phyloP scores from a whole-genome alignment of 345 rosid species.

The Salix arbutifolia region DNA sequence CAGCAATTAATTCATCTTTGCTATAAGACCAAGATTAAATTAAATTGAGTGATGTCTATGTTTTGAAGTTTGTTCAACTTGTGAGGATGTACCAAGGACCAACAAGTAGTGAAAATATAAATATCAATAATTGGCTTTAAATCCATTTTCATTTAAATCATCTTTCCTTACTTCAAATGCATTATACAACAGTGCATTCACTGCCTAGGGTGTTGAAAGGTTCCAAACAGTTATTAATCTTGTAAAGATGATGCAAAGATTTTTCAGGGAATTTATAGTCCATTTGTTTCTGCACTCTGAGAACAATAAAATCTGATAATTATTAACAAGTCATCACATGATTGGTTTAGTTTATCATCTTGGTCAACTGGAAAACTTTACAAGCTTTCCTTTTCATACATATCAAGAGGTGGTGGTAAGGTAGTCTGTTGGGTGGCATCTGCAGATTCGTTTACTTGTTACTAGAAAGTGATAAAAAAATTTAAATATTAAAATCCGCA shows the following conservation, averaged over 20 bases:
- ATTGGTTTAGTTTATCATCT: constrained; percentile 10
- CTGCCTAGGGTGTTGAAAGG: not conserved
- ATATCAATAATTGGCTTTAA: constrained; percentile 3
- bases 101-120: constrained; percentile 13
- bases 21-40: too few relatives aligned
- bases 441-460: constrained; percentile 28
- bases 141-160: not conserved
- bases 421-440: constrained; percentile 11
- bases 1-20: too few relatives aligned
- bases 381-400: constrained; percentile 8
- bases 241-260: not conserved
- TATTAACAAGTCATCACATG: too few relatives aligned
- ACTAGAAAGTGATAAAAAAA: constrained; percentile 15
- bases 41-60: constrained; percentile 18
- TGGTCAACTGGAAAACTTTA: constrained; percentile 19
- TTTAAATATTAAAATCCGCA: not conserved
- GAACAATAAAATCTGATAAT: not conserved
- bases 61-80: constrained; percentile 33
- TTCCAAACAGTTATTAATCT: constrained; percentile 2
- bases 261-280: not conserved
- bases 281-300: not conserved
- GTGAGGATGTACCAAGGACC: constrained; percentile 28
- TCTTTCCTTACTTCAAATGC: not conserved
- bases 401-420: not conserved
- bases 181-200: not conserved